Evolutionary conservation across 306 rosid genomes (phyloP).

Genomic region (Glycine latifolia): DNA sequence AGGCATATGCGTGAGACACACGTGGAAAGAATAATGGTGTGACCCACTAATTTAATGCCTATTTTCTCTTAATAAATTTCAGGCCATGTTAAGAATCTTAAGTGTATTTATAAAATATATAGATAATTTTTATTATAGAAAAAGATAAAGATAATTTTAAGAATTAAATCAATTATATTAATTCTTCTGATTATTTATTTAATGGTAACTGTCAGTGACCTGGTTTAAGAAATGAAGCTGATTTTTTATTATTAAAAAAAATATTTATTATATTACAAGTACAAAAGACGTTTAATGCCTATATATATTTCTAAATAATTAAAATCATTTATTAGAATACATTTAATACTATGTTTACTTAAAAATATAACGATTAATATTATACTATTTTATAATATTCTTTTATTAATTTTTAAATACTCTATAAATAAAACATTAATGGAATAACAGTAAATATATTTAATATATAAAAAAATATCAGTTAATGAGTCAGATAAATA

Average conservation of each 20-base stretch:
- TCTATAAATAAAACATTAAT: too few relatives aligned
- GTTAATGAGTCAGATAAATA: too few relatives aligned
- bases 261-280: not conserved
- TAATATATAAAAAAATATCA: too few relatives aligned
- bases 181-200: not conserved
- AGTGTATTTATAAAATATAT: too few relatives aligned
- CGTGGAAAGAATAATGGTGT: conserved; percentile 1
- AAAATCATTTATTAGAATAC: not conserved
- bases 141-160: too few relatives aligned
- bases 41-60: not conserved
- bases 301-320: not conserved
- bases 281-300: not conserved
- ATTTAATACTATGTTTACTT: not conserved
- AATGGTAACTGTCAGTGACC: not conserved
- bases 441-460: too few relatives aligned
- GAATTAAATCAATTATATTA: not conserved
- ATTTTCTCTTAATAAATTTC: not conserved
- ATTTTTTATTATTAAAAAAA: not conserved
- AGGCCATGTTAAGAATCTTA: not conserved
- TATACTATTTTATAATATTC: too few relatives aligned
- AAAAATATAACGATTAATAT: too few relatives aligned
- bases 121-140: too few relatives aligned
- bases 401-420: too few relatives aligned
- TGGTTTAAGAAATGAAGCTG: not conserved
- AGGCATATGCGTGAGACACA: not conserved